Conservation (phyloP, 2,329 filamentous ascomycete species). For the Colletotrichum noveboracense region DNA sequence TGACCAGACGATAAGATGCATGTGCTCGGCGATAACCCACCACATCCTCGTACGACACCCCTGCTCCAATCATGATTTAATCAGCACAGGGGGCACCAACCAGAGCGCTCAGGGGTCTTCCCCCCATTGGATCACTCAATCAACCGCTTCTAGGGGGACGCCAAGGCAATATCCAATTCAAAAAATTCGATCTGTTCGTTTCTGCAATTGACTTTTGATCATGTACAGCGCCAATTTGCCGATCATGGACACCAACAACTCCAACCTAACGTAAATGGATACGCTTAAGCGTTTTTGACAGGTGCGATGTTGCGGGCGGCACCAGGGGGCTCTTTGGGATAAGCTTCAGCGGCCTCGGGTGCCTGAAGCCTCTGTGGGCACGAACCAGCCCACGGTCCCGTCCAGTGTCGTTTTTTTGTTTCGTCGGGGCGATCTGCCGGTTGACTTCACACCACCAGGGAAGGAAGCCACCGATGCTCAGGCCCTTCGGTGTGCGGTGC, state of each 20-base stretch:
- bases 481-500: background rate
- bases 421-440: background rate
- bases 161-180: background rate
- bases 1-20: background rate
- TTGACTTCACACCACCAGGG: background rate
- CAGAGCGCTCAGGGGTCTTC: background rate
- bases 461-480: background rate
- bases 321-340: background rate
- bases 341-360: background rate
- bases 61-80: background rate
- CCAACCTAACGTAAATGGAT: background rate
- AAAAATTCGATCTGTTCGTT: background rate
- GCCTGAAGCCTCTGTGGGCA: background rate
- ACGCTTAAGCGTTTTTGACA: background rate
- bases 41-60: background rate
- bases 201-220: background rate
- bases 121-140: background rate
- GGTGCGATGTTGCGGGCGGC: background rate
- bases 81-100: background rate
- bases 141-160: background rate
- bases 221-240: background rate
- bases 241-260: background rate
- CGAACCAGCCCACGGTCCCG: background rate
- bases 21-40: conserved; percentile 18
- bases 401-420: background rate